Evolutionary conservation across 495 filamentous ascomycete genomes (phyloP).

Genomic region (Pseudevernia furfuracea): DNA sequence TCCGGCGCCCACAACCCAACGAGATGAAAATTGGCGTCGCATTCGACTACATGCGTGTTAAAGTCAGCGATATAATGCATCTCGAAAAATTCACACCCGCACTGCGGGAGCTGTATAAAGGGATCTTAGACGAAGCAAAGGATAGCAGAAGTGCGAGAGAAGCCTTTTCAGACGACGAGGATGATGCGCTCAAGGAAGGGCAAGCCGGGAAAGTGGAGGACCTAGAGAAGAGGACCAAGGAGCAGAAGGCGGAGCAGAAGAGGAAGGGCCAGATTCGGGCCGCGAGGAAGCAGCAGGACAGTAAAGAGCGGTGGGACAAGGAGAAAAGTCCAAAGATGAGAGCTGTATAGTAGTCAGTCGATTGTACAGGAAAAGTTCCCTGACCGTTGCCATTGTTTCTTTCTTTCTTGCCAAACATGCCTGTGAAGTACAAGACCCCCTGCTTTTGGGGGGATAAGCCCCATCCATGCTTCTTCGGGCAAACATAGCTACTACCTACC

Average conservation of each 20-base stretch:
- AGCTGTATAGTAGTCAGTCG: too few relatives aligned
- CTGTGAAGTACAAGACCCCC: too few relatives aligned
- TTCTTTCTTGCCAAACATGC: too few relatives aligned
- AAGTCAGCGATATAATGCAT: slow-evolving; percentile 69
- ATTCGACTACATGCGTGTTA: slow-evolving; percentile 84
- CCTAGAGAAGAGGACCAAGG: not conserved
- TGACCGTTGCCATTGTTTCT: too few relatives aligned
- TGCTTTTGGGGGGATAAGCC: too few relatives aligned
- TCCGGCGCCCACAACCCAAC: not conserved
- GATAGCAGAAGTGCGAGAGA: not conserved
- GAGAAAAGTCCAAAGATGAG: too few relatives aligned
- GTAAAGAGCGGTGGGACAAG: not conserved
- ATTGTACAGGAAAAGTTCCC: too few relatives aligned
- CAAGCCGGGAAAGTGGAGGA: not conserved
- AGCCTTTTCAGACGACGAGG: not conserved
- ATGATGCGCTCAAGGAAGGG: not conserved
- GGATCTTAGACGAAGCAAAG: slow-evolving; percentile 23
- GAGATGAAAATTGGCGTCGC: slow-evolving; percentile 62
- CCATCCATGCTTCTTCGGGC: too few relatives aligned
- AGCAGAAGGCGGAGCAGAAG: not conserved
- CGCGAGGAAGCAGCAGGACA: not conserved
- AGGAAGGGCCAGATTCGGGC: not conserved
- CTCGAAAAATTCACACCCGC: slow-evolving; percentile 69
- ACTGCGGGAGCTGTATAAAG: slow-evolving; percentile 57
- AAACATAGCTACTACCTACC: too few relatives aligned